Conservation (phyloP, 441 rosid species). For the Hura crepitans region DNA sequence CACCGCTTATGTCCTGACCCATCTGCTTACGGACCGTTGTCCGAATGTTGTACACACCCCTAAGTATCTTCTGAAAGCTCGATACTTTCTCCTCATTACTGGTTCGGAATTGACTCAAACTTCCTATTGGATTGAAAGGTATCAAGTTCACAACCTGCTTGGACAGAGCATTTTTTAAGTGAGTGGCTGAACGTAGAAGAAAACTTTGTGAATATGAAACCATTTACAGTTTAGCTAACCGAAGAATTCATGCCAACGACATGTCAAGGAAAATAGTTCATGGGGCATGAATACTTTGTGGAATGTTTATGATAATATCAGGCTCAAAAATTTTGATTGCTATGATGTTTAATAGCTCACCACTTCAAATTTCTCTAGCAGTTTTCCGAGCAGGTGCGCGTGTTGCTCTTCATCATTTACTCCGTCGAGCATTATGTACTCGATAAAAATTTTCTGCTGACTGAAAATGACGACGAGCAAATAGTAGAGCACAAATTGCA, state of each 20-base stretch:
- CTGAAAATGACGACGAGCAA: constrained; percentile 39
- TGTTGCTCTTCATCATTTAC: constrained; percentile 81
- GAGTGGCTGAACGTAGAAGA: background rate
- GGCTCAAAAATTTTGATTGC: background rate
- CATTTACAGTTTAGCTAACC: background rate
- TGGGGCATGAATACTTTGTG: background rate
- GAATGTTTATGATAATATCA: background rate
- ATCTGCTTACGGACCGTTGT: constrained; percentile 86
- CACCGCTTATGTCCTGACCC: constrained; percentile 93
- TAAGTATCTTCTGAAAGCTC: constrained; percentile 70
- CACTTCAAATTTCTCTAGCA: constrained; percentile 80
- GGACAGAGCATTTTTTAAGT: constrained; percentile 3
- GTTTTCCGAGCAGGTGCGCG: constrained; percentile 70
- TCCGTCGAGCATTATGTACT: constrained; percentile 94
- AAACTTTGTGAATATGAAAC: background rate
- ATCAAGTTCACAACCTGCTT: constrained; percentile 89
- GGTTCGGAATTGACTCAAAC: constrained; percentile 57
- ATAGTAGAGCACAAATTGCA: constrained; percentile 8
- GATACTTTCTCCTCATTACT: constrained; percentile 53
- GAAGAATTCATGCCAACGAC: background rate
- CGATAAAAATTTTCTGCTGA: constrained; percentile 75
- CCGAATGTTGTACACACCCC: constrained; percentile 67
- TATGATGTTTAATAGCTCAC: constrained; percentile 36
- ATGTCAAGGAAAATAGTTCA: background rate
- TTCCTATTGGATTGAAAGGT: constrained; percentile 90